phyloP scores from a whole-genome alignment of 139 green algal genomes.

The Pseudopediastrum boryanum region DNA sequence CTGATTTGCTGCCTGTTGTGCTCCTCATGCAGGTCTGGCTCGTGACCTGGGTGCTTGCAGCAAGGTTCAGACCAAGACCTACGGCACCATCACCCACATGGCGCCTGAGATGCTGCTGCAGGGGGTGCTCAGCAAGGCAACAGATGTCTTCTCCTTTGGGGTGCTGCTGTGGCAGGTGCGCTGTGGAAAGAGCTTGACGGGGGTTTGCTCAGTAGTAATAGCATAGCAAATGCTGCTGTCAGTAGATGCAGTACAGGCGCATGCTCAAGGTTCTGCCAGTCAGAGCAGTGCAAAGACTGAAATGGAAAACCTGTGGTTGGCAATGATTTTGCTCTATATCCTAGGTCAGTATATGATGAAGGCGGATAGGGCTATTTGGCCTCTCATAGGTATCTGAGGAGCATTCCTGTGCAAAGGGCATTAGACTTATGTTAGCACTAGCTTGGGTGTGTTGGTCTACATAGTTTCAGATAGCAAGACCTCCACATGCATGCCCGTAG shows the following conservation, averaged over 20 bases:
- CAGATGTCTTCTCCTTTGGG: slow-evolving; percentile 34
- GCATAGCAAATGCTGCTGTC: too few species aligned
- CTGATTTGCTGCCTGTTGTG: background rate
- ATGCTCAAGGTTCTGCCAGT: background rate
- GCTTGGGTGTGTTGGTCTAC: background rate
- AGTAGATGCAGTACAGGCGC: background rate
- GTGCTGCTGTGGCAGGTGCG: slow-evolving; percentile 47
- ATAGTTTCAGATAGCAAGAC: background rate
- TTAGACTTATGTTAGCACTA: background rate
- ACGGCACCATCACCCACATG: slow-evolving; percentile 23
- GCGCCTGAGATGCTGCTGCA: slow-evolving; percentile 7
- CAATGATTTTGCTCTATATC: background rate
- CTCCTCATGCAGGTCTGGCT: background rate
- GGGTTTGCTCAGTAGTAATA: too few species aligned
- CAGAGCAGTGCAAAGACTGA: background rate
- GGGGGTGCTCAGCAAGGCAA: slow-evolving; percentile 16
- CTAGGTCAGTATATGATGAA: background rate
- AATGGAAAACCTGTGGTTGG: background rate
- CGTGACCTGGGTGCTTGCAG: background rate
- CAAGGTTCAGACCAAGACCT: slow-evolving; percentile 37
- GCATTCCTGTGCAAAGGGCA: too few species aligned
- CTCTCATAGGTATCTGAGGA: too few species aligned
- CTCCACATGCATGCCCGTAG: background rate
- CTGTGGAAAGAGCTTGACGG: too few species aligned
- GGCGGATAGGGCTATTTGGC: too few species aligned